Evolutionary conservation across 768 basidiomycete genomes (phyloP).

Genomic region (Cyathus striatus): DNA sequence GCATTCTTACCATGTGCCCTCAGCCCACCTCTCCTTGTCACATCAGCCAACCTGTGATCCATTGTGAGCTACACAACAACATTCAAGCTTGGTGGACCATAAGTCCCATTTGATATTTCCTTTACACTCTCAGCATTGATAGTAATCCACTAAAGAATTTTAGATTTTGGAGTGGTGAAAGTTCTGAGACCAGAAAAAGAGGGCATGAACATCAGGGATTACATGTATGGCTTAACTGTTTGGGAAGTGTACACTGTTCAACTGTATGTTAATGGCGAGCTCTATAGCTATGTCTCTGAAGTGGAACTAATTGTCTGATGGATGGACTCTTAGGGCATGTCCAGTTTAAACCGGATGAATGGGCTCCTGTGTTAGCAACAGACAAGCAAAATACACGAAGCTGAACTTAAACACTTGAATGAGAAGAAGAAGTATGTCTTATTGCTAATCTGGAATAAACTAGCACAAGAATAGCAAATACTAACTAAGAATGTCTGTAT

Average conservation of each 20-base stretch:
- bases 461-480: too few species aligned
- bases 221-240: conserved; percentile 27
- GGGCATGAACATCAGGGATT: conserved; percentile 27
- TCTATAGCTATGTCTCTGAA: too few species aligned
- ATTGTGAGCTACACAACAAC: not conserved
- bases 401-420: too few species aligned
- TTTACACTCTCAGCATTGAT: too few species aligned
- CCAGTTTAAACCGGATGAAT: not conserved
- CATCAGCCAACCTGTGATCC: conserved; percentile 65
- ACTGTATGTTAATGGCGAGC: not conserved
- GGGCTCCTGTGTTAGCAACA: too few species aligned
- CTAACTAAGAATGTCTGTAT: too few species aligned
- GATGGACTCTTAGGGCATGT: not conserved
- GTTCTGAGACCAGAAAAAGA: conserved; percentile 36
- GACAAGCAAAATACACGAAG: too few species aligned
- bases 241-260: conserved; percentile 12
- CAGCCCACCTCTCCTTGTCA: conserved; percentile 45
- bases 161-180: conserved; percentile 33
- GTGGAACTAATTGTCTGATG: conserved; percentile 19
- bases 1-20: conserved; percentile 42
- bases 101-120: conserved; percentile 5
- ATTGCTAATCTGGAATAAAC: too few species aligned
- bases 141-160: conserved; percentile 3
- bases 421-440: too few species aligned
- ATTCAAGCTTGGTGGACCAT: conserved; percentile 32